A percentile compares a stretch with the other conserved stretches of the same genome.
Evolutionary conservation across 2,329 filamentous ascomycete species (phyloP).

Genomic region (Helminthosporium solani): DNA sequence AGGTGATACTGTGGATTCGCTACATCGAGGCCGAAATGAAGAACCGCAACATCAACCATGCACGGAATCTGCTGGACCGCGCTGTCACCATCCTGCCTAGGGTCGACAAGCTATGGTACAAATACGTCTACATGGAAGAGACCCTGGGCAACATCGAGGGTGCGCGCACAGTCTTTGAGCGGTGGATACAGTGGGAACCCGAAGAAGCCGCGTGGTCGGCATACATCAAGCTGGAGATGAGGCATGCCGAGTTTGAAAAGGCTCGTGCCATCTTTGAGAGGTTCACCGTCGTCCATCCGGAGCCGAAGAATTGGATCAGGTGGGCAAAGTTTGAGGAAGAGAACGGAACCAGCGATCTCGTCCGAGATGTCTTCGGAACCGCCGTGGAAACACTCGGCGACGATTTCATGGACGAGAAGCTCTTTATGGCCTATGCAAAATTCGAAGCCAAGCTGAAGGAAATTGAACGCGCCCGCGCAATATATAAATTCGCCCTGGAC

Average conservation of each 20-base stretch:
- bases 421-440: constrained; percentile 93
- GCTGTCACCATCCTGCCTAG: constrained; percentile 90
- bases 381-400: constrained; percentile 89
- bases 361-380: constrained; percentile 85
- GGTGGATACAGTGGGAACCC: constrained; percentile 98
- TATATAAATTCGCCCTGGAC: constrained; percentile 96
- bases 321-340: constrained; percentile 98
- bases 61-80: constrained; percentile 87
- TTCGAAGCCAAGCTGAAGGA: constrained; percentile 96
- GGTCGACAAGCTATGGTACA: constrained; percentile 98
- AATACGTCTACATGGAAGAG: constrained; percentile 99
- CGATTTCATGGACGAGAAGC: constrained; percentile 91
- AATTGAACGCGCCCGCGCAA: constrained; percentile 87
- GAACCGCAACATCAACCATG: constrained; percentile 75
- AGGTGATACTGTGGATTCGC: constrained; percentile 82
- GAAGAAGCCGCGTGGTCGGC: constrained; percentile 94
- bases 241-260: constrained; percentile 87
- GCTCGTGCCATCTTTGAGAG: constrained; percentile 87
- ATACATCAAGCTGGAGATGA: constrained; percentile 96
- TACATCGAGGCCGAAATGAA: constrained; percentile 98
- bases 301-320: constrained; percentile 97
- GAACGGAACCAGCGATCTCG: constrained; percentile 84
- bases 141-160: constrained; percentile 92
- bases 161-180: constrained; percentile 89
- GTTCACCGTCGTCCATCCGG: constrained; percentile 90